Evolutionary conservation across 805 yeast species (phyloP), one percentile per base, ranked within the genome.

Genomic region (Candida maltosa): DNA sequence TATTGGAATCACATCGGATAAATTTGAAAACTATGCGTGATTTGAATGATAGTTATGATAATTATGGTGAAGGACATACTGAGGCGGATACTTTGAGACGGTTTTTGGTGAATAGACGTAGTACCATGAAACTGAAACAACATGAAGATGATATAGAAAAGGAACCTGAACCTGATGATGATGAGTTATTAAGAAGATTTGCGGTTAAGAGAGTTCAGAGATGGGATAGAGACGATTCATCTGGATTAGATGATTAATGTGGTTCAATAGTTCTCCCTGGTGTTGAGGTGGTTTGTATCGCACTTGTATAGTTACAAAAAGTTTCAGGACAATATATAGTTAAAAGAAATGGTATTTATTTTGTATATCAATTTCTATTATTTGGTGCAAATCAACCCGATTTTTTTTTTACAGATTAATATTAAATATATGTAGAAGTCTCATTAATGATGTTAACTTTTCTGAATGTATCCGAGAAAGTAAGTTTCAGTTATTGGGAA

Each of bases 31-130:
- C 65, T 1, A 41, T 58, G 43, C 51, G 54, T 6, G 65, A 63
- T 23, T 40, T 61, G 29, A 45, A 54, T 19, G 45, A 42, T 12
- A 54, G 57, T 32, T 43, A 49, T 26, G 49, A 51, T 17, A 52
- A 55, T 32, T 52, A 53, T 34, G 66, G 58, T 16, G 57, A 52
- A 21, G 60, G 53, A 4, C 38, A 41, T 6, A 34, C 55, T 4
- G 49, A 53, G 31, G 51, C 62, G 30, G 58, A 58, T 29, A 42
- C 69, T n/a, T 32, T 67, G 16, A 56, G 58, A 33, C 42, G 60
- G 29, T 61, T 67, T 32, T 47, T 67, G 39, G 33, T 57, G 14
- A 55, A 56, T 12, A 47, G 73, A 35, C 43, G 71, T 29, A 45
- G 59, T 5, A 40, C 48, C 1, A 47, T 53, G 34, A 49, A 48